Conservation (phyloP, 2,329 filamentous ascomycete species). For the Pseudogymnoascus sp. region DNA sequence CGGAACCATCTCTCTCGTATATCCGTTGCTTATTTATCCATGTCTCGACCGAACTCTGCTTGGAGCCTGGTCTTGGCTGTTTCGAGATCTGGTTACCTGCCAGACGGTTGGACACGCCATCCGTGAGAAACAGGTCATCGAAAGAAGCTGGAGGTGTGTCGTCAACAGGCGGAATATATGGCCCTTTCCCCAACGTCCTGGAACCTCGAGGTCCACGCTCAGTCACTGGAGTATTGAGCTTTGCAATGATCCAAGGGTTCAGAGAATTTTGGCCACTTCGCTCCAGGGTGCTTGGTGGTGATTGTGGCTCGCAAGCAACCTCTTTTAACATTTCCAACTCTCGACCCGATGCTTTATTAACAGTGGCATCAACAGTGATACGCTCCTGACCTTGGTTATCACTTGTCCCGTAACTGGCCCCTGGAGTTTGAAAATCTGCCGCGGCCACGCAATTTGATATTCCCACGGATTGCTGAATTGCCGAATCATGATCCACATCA, state of each 20-base stretch:
- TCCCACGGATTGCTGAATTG: background rate
- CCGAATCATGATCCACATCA: background rate
- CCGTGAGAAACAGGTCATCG: background rate
- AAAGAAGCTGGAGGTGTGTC: background rate
- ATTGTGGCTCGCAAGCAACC: background rate
- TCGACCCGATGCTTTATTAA: background rate
- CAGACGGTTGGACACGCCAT: background rate
- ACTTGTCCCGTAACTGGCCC: background rate
- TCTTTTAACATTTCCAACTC: background rate
- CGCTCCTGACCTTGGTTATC: background rate
- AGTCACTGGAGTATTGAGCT: constrained; percentile 26
- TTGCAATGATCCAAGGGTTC: constrained; percentile 37
- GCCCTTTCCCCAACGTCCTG: background rate
- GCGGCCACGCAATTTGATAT: background rate
- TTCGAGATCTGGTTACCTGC: background rate
- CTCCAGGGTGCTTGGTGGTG: background rate
- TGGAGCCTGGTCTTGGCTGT: background rate
- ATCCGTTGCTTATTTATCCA: background rate
- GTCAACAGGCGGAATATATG: background rate
- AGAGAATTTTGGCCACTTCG: constrained; percentile 16
- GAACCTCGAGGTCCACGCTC: background rate
- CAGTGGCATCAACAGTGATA: background rate
- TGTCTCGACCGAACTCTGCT: background rate
- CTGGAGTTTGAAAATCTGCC: background rate
- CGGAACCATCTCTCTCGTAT: background rate